These are phyloP conservation scores for Trichomonas gallinae DNA, from an alignment of 208 protist genomes.

Conservation along the genomic window DNA sequence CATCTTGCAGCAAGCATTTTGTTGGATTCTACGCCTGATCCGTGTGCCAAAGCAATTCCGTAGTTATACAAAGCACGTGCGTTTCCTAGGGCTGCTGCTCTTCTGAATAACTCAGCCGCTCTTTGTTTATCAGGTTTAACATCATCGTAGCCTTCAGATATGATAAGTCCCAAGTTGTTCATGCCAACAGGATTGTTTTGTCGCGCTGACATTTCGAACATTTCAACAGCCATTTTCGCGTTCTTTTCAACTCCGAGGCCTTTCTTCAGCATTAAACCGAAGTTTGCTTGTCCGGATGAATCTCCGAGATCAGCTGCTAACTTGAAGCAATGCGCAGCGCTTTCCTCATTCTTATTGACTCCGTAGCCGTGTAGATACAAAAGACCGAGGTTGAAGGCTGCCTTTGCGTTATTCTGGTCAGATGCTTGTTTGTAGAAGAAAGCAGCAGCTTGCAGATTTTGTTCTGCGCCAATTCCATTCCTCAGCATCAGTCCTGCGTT, in stretches of 20 bases:
- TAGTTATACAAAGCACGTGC: not conserved
- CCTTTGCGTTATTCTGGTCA: not conserved
- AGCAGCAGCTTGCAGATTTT: not conserved
- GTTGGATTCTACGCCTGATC: not conserved
- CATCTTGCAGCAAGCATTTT: not conserved
- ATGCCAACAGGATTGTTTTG: not conserved
- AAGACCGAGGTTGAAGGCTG: not conserved
- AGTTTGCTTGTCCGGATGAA: not conserved
- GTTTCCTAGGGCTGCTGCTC: not conserved
- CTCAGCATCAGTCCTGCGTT: not conserved
- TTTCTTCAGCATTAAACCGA: not conserved
- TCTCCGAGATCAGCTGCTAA: not conserved
- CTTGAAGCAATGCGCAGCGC: not conserved
- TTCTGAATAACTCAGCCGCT: not conserved
- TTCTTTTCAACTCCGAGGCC: not conserved
- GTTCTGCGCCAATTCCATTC: not conserved
- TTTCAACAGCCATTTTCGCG: not conserved
- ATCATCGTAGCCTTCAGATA: not conserved
- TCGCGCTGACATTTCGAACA: not conserved
- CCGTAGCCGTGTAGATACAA: not conserved
- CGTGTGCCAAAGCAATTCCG: not conserved
- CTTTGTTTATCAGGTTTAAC: not conserved
- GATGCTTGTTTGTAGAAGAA: not conserved
- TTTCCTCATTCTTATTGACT: not conserved
- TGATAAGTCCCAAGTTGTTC: not conserved